A percentile compares a stretch with the other conserved stretches of the same genome.
phyloP scores from a whole-genome alignment of 2,329 filamentous ascomycete species.

The Cladophialophora carrionii region DNA sequence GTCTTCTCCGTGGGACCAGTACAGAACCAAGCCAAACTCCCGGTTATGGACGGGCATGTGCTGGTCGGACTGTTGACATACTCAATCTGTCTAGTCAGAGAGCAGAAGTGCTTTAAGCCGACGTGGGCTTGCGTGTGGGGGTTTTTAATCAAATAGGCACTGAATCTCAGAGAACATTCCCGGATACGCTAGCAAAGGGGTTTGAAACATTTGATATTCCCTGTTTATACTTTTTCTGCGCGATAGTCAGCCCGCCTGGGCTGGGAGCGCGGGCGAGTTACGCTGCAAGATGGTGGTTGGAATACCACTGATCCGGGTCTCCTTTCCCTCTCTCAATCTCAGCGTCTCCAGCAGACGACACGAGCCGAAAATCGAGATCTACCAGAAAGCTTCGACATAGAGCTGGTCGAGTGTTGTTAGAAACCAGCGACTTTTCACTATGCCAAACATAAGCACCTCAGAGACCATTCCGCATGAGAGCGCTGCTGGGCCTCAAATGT shows the following conservation, averaged over 20 bases:
- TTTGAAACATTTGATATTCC: constrained; percentile 7
- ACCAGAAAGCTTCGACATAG: too few species aligned
- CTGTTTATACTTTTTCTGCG: not conserved
- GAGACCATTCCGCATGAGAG: not conserved
- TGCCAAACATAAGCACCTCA: constrained; percentile 20
- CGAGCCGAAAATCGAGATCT: not conserved
- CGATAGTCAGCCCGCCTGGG: constrained; percentile 9
- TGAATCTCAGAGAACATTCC: too few species aligned
- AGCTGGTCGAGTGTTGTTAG: not conserved
- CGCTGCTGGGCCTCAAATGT: not conserved
- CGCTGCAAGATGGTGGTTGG: constrained; percentile 19
- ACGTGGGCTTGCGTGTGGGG: too few species aligned
- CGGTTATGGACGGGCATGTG: too few species aligned
- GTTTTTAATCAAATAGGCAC: too few species aligned
- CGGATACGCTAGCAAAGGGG: too few species aligned
- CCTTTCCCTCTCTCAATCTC: not conserved
- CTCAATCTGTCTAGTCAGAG: too few species aligned
- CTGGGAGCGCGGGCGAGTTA: not conserved
- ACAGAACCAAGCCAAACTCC: too few species aligned
- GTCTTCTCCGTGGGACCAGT: too few species aligned
- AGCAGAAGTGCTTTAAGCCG: too few species aligned
- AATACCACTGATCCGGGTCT: not conserved
- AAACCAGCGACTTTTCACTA: constrained; percentile 1
- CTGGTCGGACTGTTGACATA: too few species aligned
- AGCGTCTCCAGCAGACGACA: not conserved